phyloP scores from a whole-genome alignment of 2,329 filamentous ascomycete genomes.

The Botrytis sinoallii region DNA sequence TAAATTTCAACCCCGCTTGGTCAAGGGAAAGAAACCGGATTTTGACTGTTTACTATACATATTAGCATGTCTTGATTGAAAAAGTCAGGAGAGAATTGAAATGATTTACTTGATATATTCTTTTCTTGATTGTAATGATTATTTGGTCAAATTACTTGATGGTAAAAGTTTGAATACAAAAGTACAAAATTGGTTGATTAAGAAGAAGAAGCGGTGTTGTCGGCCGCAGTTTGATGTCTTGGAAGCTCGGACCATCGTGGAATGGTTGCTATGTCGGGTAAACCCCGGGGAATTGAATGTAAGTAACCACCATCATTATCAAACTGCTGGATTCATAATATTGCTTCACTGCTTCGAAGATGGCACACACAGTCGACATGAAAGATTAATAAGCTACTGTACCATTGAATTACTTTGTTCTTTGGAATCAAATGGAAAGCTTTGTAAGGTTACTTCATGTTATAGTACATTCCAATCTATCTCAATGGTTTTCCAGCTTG shows the following conservation, averaged over 20 bases:
- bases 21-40: not conserved
- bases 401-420: not conserved
- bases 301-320: not conserved
- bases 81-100: not conserved
- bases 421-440: not conserved
- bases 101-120: not conserved
- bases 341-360: not conserved
- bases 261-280: not conserved
- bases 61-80: not conserved
- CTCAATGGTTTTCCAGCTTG: not conserved
- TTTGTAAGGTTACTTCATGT: not conserved
- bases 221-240: constrained; percentile 9
- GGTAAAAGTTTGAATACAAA: not conserved
- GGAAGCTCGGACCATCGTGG: not conserved
- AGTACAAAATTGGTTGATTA: not conserved
- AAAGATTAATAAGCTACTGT: not conserved
- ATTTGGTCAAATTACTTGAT: not conserved
- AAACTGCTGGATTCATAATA: not conserved
- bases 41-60: not conserved
- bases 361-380: not conserved
- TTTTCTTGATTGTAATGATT: not conserved
- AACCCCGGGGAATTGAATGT: not conserved
- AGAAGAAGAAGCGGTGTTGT: constrained; percentile 15
- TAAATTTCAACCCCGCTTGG: not conserved
- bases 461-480: not conserved